Evolutionary conservation across 1,139 yeast genomes (phyloP).

Genomic region (Pichia sp.): DNA sequence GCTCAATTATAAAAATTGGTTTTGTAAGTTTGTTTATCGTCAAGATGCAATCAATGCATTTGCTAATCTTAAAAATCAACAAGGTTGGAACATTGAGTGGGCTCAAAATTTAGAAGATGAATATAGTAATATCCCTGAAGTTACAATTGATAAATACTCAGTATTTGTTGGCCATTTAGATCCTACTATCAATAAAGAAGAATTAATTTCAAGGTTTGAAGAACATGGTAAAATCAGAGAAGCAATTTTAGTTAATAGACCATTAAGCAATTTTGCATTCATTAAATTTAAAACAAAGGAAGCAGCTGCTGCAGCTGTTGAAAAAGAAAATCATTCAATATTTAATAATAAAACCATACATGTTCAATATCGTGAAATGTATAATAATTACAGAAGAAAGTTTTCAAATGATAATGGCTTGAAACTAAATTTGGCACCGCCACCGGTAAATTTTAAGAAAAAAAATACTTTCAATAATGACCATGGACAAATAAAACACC

Average conservation of each 20-base stretch:
- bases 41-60: constrained; percentile 89
- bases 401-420: constrained; percentile 27
- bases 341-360: constrained; percentile 70
- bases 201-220: constrained; percentile 50
- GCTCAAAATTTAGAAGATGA: constrained; percentile 66
- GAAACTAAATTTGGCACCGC: constrained; percentile 59
- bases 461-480: constrained; percentile 11
- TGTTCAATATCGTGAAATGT: constrained; percentile 71
- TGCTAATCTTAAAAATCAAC: constrained; percentile 54
- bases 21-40: constrained; percentile 72
- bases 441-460: constrained; percentile 53
- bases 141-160: constrained; percentile 60
- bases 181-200: constrained; percentile 47
- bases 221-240: constrained; percentile 59
- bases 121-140: constrained; percentile 28
- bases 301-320: constrained; percentile 81
- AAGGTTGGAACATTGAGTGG: constrained; percentile 65
- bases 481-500: constrained; percentile 1
- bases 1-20: constrained; percentile 51
- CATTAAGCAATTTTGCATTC: constrained; percentile 62
- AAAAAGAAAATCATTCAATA: constrained; percentile 72
- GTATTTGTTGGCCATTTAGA: constrained; percentile 73
- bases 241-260: constrained; percentile 45
- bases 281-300: constrained; percentile 55
- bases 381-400: constrained; percentile 31